Conservation (phyloP, 2,329 filamentous ascomycete species). For the Fusarium sp. region DNA sequence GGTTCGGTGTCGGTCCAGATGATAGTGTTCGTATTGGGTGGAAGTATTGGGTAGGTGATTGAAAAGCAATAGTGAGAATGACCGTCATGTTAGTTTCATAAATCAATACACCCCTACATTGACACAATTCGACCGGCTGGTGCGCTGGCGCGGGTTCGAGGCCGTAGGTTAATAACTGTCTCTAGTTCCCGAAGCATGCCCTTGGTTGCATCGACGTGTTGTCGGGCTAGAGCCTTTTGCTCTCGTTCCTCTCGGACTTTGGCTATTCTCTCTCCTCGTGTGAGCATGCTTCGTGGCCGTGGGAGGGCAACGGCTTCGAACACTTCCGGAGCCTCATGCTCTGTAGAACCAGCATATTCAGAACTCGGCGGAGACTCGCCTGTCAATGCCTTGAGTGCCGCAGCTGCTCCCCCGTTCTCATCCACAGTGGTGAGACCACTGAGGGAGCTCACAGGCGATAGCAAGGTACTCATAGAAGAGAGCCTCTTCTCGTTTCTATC, state of each 20-base stretch:
- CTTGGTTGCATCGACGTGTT: conserved; percentile 82
- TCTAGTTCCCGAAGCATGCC: conserved; percentile 95
- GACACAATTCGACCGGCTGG: conserved; percentile 55
- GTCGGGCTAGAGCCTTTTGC: conserved; percentile 75
- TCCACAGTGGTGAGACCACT: conserved; percentile 75
- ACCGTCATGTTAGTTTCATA: conserved; percentile 17
- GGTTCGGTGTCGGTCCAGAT: conserved; percentile 12
- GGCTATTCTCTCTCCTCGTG: conserved; percentile 85
- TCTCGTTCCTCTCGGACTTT: conserved; percentile 90
- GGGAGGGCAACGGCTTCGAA: conserved; percentile 89
- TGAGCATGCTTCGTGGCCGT: conserved; percentile 76
- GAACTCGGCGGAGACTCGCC: conserved; percentile 71
- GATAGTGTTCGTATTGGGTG: conserved; percentile 1
- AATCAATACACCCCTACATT: conserved; percentile 49
- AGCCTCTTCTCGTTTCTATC: conserved; percentile 81
- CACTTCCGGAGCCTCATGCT: conserved; percentile 78
- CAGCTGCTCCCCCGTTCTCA: conserved; percentile 57
- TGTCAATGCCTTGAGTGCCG: conserved; percentile 81
- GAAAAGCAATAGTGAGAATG: conserved; percentile 5
- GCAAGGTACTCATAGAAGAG: conserved; percentile 68
- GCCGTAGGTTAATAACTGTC: conserved; percentile 77
- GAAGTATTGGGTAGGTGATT: conserved; percentile 5
- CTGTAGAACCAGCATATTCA: conserved; percentile 65
- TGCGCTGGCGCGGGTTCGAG: conserved; percentile 53
- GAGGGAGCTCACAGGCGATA: conserved; percentile 71